Evolutionary conservation across 495 filamentous ascomycete genomes (phyloP).

Genomic region (Daldinia decipiens): DNA sequence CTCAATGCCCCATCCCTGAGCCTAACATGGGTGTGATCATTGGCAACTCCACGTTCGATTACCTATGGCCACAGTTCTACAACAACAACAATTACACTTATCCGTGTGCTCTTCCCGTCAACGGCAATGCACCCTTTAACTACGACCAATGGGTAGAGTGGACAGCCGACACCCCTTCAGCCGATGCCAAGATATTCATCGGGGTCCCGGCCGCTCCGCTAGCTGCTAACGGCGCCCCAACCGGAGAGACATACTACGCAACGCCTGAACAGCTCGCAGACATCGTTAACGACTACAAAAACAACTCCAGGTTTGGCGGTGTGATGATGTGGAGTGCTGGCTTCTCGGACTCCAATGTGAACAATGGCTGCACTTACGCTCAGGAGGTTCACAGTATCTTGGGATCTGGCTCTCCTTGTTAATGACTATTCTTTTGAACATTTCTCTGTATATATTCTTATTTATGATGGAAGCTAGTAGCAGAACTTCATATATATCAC

Average conservation of each 20-base stretch:
- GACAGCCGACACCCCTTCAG: slow-evolving; percentile 52
- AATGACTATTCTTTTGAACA: not conserved
- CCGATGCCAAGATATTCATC: slow-evolving; percentile 59
- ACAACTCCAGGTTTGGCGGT: slow-evolving; percentile 58
- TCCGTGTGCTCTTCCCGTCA: slow-evolving; percentile 48
- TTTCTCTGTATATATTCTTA: not conserved
- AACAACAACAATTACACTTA: slow-evolving; percentile 53
- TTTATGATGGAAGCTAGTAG: not conserved
- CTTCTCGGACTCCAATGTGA: slow-evolving; percentile 56
- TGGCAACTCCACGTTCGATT: slow-evolving; percentile 58
- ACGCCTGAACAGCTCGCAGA: slow-evolving; percentile 50
- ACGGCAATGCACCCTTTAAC: slow-evolving; percentile 52
- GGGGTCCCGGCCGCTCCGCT: slow-evolving; percentile 57
- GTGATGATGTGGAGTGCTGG: slow-evolving; percentile 66
- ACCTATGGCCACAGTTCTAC: slow-evolving; percentile 62
- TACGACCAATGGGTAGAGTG: slow-evolving; percentile 59
- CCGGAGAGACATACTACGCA: slow-evolving; percentile 58
- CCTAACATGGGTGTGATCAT: slow-evolving; percentile 63
- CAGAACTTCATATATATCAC: not conserved
- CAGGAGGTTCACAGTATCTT: slow-evolving; percentile 47
- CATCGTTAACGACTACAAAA: slow-evolving; percentile 48
- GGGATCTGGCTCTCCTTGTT: slow-evolving; percentile 21
- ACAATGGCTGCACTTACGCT: slow-evolving; percentile 56
- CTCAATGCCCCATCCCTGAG: slow-evolving; percentile 66
- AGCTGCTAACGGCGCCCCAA: slow-evolving; percentile 53